Evolutionary conservation across 2,329 filamentous ascomycete genomes (phyloP).

Genomic region (Bipolaris cookei): DNA sequence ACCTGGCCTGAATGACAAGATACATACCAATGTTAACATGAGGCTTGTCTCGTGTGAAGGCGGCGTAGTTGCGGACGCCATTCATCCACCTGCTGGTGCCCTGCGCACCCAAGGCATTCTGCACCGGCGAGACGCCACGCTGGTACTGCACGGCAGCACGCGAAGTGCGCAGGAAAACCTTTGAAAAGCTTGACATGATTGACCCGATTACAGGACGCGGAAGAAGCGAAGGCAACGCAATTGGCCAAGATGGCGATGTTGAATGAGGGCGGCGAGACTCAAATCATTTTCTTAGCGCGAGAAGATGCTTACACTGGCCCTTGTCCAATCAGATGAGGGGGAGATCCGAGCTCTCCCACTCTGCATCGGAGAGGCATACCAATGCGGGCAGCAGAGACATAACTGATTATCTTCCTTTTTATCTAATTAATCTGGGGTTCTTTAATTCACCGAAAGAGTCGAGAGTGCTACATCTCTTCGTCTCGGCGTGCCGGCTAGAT

Average conservation of each 20-base stretch:
- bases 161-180: constrained; percentile 83
- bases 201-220: constrained; percentile 20
- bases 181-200: constrained; percentile 78
- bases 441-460: too few species aligned
- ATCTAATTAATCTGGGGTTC: background rate
- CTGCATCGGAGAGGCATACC: constrained; percentile 4
- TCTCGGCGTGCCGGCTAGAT: background rate
- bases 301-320: constrained; percentile 20
- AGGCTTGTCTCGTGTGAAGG: constrained; percentile 88
- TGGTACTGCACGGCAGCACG: constrained; percentile 74
- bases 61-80: constrained; percentile 67
- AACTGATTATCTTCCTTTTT: constrained; percentile 16
- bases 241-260: constrained; percentile 33
- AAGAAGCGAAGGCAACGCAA: constrained; percentile 26
- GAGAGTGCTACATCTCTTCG: background rate
- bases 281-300: constrained; percentile 44
- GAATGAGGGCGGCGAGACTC: constrained; percentile 24
- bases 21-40: constrained; percentile 93
- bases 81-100: constrained; percentile 69
- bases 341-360: constrained; percentile 24
- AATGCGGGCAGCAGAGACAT: constrained; percentile 19
- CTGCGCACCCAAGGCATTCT: constrained; percentile 69
- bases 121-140: constrained; percentile 74
- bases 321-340: constrained; percentile 30
- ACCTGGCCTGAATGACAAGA: background rate